Evolutionary conservation across 2,329 filamentous ascomycete genomes (phyloP).

Genomic region (Cadophora gregata): DNA sequence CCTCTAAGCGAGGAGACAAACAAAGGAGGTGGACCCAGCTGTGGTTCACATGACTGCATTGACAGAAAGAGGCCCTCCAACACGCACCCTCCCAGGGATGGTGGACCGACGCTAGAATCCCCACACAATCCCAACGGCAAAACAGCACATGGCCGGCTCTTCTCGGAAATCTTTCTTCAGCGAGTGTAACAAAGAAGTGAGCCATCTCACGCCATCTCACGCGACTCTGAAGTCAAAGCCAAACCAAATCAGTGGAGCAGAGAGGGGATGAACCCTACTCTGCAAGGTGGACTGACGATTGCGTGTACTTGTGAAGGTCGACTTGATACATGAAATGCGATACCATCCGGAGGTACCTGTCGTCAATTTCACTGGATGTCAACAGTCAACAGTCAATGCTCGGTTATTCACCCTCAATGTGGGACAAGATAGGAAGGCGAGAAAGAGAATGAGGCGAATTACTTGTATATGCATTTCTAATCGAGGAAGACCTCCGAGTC

Average conservation of each 20-base stretch:
- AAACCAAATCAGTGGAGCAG: neutral
- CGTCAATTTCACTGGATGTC: neutral
- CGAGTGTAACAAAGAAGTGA: neutral
- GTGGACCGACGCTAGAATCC: neutral
- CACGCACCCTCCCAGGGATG: neutral
- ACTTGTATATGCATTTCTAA: conserved; percentile 5
- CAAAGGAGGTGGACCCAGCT: neutral
- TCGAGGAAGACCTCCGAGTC: neutral
- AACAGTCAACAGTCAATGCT: no score
- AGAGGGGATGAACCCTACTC: neutral
- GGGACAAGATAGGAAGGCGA: neutral
- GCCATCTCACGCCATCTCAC: neutral
- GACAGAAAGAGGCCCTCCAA: neutral
- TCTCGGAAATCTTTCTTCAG: neutral
- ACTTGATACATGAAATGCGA: no score
- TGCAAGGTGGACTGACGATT: neutral
- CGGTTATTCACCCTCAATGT: no score
- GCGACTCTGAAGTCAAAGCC: neutral
- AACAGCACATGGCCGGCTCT: neutral
- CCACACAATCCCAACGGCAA: neutral
- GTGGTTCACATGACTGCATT: neutral
- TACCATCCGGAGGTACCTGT: no score
- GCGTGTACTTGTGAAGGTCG: neutral
- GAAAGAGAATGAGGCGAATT: neutral
- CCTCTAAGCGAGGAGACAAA: neutral